Percentiles rank a stretch among this genome's conserved stretches.
phyloP scores from a whole-genome alignment of 331 rosid genomes.

The Quercus lobata region DNA sequence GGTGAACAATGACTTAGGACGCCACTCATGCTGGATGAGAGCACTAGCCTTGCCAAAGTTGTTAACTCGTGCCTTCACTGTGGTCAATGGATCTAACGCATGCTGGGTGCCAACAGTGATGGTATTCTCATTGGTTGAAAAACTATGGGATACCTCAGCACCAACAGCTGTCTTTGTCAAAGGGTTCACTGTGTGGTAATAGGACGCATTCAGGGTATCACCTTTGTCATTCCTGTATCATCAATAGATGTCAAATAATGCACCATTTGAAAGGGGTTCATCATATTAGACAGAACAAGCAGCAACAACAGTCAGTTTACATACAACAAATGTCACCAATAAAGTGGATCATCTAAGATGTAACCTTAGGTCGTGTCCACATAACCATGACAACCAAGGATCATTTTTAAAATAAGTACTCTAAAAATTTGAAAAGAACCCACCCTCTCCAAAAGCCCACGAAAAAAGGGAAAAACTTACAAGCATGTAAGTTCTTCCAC shows the following conservation, averaged over 20 bases:
- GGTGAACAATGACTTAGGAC: constrained; percentile 82
- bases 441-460: background rate
- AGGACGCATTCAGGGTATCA: constrained; percentile 74
- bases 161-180: constrained; percentile 67
- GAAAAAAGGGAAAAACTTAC: background rate
- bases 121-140: constrained; percentile 70
- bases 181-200: constrained; percentile 64
- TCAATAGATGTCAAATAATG: background rate
- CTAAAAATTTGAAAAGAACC: background rate
- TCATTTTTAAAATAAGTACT: background rate
- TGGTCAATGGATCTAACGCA: constrained; percentile 69
- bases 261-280: background rate
- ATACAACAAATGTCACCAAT: background rate
- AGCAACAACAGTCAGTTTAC: background rate
- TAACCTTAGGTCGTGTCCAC: background rate
- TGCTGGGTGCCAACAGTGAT: constrained; percentile 79
- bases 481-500: background rate
- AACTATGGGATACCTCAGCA: constrained; percentile 71
- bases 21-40: constrained; percentile 96
- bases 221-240: constrained; percentile 74
- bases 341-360: background rate
- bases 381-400: background rate
- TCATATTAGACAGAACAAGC: background rate
- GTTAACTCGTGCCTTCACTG: constrained; percentile 70
- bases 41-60: constrained; percentile 68